phyloP scores from a whole-genome alignment of 2,329 filamentous ascomycete genomes.

The Xylaria arbuscula region DNA sequence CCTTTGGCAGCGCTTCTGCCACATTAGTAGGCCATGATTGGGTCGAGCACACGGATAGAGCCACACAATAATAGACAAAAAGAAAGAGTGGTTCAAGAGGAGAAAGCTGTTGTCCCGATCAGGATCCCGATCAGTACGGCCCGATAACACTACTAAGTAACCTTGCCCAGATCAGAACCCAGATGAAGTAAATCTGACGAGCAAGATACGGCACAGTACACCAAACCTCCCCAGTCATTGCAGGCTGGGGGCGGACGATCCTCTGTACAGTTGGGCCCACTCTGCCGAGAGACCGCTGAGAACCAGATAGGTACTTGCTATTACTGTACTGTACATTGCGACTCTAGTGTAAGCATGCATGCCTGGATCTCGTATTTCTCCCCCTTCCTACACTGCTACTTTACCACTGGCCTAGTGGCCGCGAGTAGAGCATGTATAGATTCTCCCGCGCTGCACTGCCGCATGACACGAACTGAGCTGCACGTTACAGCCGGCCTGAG shows the following conservation, averaged over 20 bases:
- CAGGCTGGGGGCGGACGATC: constrained; percentile 5
- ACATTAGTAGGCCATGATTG: constrained; percentile 15
- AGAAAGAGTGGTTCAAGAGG: background rate
- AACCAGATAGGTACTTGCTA: background rate
- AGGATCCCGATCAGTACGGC: too few relatives aligned
- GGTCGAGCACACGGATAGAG: constrained; percentile 12
- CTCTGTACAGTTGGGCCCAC: background rate
- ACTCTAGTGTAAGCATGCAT: constrained; percentile 13
- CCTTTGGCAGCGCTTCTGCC: background rate
- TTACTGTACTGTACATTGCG: background rate
- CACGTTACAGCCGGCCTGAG: constrained; percentile 2
- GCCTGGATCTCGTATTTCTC: constrained; percentile 32
- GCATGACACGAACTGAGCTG: constrained; percentile 22
- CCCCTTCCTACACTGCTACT: background rate
- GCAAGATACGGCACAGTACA: background rate
- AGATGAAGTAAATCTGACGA: background rate
- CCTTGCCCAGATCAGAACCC: too few relatives aligned
- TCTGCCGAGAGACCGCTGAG: background rate
- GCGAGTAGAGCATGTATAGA: constrained; percentile 4
- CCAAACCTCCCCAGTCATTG: background rate
- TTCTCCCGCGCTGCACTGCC: constrained; percentile 13
- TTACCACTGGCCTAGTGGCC: background rate
- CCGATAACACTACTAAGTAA: too few relatives aligned
- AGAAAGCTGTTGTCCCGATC: background rate
- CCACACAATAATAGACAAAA: constrained; percentile 5